A percentile compares a stretch with the other conserved stretches of the same genome.
phyloP scores from a whole-genome alignment of 2,329 filamentous ascomycete genomes.

The Ophiostoma quercus region DNA sequence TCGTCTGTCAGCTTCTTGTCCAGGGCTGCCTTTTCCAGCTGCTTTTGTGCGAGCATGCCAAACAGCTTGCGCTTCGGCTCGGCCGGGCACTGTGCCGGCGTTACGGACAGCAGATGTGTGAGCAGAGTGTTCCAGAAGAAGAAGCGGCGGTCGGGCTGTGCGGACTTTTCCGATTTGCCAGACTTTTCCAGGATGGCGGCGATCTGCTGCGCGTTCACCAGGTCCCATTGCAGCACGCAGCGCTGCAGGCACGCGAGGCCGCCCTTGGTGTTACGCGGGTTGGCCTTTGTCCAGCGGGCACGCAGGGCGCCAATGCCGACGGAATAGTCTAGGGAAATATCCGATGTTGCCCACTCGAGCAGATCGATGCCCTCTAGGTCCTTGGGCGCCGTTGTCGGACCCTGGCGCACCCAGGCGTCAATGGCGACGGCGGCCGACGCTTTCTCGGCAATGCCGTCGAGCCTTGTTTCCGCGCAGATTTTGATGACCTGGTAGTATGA shows the following conservation, averaged over 20 bases:
- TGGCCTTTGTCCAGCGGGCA: constrained; percentile 48
- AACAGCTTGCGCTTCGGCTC: constrained; percentile 49
- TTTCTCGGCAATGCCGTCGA: constrained; percentile 46
- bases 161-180: constrained; percentile 40
- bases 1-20: constrained; percentile 40
- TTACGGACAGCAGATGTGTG: constrained; percentile 50
- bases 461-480: constrained; percentile 47
- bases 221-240: constrained; percentile 52
- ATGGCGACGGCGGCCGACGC: constrained; percentile 42
- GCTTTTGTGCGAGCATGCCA: constrained; percentile 46
- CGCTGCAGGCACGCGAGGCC: constrained; percentile 46
- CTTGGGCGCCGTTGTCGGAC: constrained; percentile 40
- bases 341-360: constrained; percentile 45
- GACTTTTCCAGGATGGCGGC: constrained; percentile 50
- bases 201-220: constrained; percentile 56
- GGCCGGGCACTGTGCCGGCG: constrained; percentile 39
- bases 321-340: constrained; percentile 38
- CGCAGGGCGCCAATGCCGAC: constrained; percentile 48
- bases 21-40: constrained; percentile 45
- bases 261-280: constrained; percentile 40
- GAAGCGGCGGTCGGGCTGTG: constrained; percentile 44
- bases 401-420: constrained; percentile 44
- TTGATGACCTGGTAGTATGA: constrained; percentile 52
- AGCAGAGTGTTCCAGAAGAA: constrained; percentile 53
- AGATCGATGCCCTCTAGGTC: constrained; percentile 51